A percentile compares a stretch with the other conserved stretches of the same genome.
Evolutionary conservation across 2,329 filamentous ascomycete genomes (phyloP).

Genomic region (Neophaeococcomyces mojaviensis): DNA sequence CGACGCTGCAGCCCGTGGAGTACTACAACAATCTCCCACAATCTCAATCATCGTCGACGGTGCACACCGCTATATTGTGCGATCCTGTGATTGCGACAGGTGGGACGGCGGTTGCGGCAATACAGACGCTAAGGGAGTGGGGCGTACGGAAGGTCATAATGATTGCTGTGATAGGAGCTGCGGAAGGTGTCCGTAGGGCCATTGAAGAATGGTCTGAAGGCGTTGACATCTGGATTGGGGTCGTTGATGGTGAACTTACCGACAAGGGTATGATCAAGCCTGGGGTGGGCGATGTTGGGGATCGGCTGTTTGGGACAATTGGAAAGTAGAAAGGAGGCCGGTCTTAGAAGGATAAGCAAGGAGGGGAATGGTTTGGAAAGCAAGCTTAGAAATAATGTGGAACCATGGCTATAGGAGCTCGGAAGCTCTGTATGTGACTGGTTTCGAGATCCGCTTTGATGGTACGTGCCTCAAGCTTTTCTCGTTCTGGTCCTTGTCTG

Average conservation of each 20-base stretch:
- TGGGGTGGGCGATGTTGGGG: slow-evolving; percentile 82
- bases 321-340: slow-evolving; percentile 55
- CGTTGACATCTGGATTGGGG: slow-evolving; percentile 66
- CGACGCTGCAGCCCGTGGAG: slow-evolving; percentile 80
- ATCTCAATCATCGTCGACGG: slow-evolving; percentile 28
- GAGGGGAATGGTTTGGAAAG: too few species aligned
- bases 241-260: slow-evolving; percentile 66
- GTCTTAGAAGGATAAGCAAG: too few species aligned
- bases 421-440: too few species aligned
- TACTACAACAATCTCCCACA: slow-evolving; percentile 93
- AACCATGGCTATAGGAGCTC: too few species aligned
- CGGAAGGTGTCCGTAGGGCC: slow-evolving; percentile 61
- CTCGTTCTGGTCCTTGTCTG: too few species aligned
- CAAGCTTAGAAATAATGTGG: too few species aligned
- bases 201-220: slow-evolving; percentile 63
- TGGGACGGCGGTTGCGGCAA: slow-evolving; percentile 79
- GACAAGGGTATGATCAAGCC: slow-evolving; percentile 83
- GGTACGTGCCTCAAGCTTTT: too few species aligned
- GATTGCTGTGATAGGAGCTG: slow-evolving; percentile 65
- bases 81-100: slow-evolving; percentile 94
- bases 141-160: slow-evolving; percentile 76
- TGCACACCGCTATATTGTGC: slow-evolving; percentile 70
- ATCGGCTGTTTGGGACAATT: slow-evolving; percentile 79
- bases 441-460: too few species aligned
- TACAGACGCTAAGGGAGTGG: slow-evolving; percentile 85